Base-by-base conservation (phyloP, 805 yeast genomes). In the Cyberlindnera subsufficiens region DNA sequence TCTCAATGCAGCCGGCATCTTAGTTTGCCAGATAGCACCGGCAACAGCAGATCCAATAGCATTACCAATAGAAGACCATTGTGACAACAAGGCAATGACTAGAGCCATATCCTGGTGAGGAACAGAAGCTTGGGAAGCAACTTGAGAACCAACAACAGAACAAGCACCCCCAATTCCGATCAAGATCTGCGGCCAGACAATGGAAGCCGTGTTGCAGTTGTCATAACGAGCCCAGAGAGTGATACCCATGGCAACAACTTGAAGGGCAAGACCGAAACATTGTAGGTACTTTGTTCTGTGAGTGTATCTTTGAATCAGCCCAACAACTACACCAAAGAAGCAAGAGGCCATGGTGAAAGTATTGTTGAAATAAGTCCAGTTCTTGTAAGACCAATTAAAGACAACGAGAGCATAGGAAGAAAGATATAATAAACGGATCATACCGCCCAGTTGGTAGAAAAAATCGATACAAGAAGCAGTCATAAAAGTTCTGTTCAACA, bases 91-190 rank as follows among this genome's bases (percentile, higher is more conserved):
- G 0, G 71, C 58, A 37, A 70, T 64, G 42, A 64, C 63, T 46
- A 64, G 51, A n/a, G 74, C 67, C 42, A 67, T 58, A 53, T 67
- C 71, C 39, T 67, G 67, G 47, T 63, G 67, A 35, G 68, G 68
- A 27, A 69, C 72, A 16, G 71, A 63, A 4, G 70, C 71, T 49
- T 66, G 69, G 1, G 65, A 59, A 6, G 71, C 64, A 17, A 67
- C 61, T 39, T 56, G 58, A 6, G 69, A 54, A 35, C 67, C 68
- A 43, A 67, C 54, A 37, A 58, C 65, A 16, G 63, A 53, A 39
- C 60, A 60, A 32, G 71, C 67, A 49, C 69, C 74, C 30, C 68
- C 74, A 35, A 67, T 58, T 47, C 71, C 67, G 32, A 62, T 54
- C 40, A 68, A 51, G 31, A 68, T 54, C 46, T 64, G 68, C 37